Base-by-base conservation (phyloP, 768 basidiomycete genomes). In the Lentinula edodes region DNA sequence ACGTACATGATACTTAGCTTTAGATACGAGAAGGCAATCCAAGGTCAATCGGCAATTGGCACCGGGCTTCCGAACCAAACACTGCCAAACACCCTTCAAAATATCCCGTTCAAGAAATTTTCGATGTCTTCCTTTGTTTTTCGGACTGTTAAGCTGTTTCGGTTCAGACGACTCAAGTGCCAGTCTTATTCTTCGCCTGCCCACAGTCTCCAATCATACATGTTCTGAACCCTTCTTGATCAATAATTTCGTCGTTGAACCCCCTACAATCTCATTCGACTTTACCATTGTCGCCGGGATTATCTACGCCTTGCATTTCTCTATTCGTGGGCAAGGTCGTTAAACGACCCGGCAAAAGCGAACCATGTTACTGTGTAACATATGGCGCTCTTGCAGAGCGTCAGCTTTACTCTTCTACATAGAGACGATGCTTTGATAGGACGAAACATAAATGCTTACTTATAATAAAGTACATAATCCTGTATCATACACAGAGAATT, bases 321-420 rank as follows among this genome's bases (percentile, higher is more conserved):
- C 16, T 52, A 10, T 60, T 34, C 36, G 36, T 41, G 59, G 46
- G 48, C 48, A 28, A 42, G 58, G 48, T 20, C 59, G 59, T 60
- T 60, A 60, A 60, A 60, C 59, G 52, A 60, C 23, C n/a, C 59
- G 59, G 59, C 59, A 10, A 60, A 15, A 60, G 41, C 16, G 42
- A 53, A 45, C 5, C 38, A 6, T 51, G 50, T 52, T 52, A 56
- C 15, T 43, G 38, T 41, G 23, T 56, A 23, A 28, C 15, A 18
- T 15, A 15, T 23, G 18, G 28, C 59, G 59, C 52, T 52, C 18
- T 60, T 60, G 59, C 59, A 60, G 59, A 60, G 59, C 39, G 59
- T 42, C 51, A 28, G 34, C 46, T 60, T 52, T 43, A 42, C 5
- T 41, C 9, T 45, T 52, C 16, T 38, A 51, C 13, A 28, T 60